Conservation (phyloP, 495 filamentous ascomycete genomes). For the Coniosporium apollinis region DNA sequence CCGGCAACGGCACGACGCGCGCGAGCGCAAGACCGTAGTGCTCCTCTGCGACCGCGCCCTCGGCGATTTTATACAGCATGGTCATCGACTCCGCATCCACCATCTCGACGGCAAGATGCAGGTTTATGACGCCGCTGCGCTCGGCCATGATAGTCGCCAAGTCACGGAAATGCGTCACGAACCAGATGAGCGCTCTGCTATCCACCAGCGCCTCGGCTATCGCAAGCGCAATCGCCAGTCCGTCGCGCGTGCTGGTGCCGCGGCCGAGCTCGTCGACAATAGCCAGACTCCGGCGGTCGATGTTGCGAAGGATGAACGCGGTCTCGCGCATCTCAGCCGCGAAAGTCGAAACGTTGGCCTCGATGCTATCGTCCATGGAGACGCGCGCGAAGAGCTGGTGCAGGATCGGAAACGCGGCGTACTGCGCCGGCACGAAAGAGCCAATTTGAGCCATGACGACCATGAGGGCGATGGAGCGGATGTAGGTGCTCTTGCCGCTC, state of each 20-base stretch:
- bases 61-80: constrained; percentile 68
- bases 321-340: constrained; percentile 92
- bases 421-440: constrained; percentile 73
- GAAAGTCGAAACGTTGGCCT: constrained; percentile 85
- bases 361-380: constrained; percentile 73
- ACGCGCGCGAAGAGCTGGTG: constrained; percentile 76
- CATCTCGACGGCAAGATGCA: constrained; percentile 61
- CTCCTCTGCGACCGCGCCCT: constrained; percentile 50
- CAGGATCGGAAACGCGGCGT: constrained; percentile 64
- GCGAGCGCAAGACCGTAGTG: constrained; percentile 73
- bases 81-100: constrained; percentile 37
- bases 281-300: constrained; percentile 40
- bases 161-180: constrained; percentile 82
- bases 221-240: constrained; percentile 73
- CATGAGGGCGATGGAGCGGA: constrained; percentile 69
- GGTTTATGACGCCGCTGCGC: constrained; percentile 56
- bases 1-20: constrained; percentile 54
- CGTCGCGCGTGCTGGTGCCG: constrained; percentile 79
- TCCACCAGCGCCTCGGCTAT: constrained; percentile 75
- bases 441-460: constrained; percentile 88
- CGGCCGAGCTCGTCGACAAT: constrained; percentile 90
- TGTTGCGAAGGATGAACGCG: constrained; percentile 72
- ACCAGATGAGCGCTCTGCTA: constrained; percentile 64
- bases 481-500: constrained; percentile 95
- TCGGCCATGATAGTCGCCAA: constrained; percentile 60